Percentiles rank a stretch among this genome's conserved stretches.
Evolutionary conservation across 192 early-diverging fungal species (phyloP).

Genomic region (Entrophospora sp.): DNA sequence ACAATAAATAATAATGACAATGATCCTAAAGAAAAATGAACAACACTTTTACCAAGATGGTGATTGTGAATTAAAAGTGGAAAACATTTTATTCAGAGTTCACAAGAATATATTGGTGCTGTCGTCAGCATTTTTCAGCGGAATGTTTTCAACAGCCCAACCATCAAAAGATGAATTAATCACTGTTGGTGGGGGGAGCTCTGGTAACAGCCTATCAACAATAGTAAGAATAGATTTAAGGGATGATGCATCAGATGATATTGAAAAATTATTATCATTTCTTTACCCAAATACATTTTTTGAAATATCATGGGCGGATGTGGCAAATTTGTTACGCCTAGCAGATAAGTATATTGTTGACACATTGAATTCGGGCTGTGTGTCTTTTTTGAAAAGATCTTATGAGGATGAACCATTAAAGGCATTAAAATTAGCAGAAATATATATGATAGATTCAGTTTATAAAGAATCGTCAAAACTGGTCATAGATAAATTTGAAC

Average conservation of each 20-base stretch:
- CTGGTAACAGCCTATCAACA: too few species aligned
- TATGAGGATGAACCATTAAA: constrained; percentile 16
- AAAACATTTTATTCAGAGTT: constrained; percentile 9
- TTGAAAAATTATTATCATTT: constrained; percentile 17
- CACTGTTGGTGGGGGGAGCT: too few species aligned
- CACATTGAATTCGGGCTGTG: constrained; percentile 11
- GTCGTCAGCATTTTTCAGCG: background rate
- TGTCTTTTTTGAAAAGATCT: constrained; percentile 2
- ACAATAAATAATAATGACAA: too few species aligned
- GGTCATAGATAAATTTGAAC: constrained; percentile 11
- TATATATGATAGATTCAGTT: constrained; percentile 2
- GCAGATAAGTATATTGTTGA: constrained; percentile 20
- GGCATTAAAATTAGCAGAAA: constrained; percentile 19
- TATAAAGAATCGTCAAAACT: constrained; percentile 20
- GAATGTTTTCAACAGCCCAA: background rate
- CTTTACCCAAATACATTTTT: constrained; percentile 20
- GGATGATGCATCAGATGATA: background rate
- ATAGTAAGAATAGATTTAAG: background rate
- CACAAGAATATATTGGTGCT: constrained; percentile 11
- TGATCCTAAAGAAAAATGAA: background rate
- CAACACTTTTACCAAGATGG: constrained; percentile 17
- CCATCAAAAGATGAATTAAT: constrained; percentile 6
- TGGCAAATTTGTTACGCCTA: constrained; percentile 8
- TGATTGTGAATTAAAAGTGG: constrained; percentile 12
- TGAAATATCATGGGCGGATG: constrained; percentile 15